Evolutionary conservation across 306 rosid genomes (phyloP), one percentile per base, ranked within the genome.

Genomic region (Dryas octopetala): DNA sequence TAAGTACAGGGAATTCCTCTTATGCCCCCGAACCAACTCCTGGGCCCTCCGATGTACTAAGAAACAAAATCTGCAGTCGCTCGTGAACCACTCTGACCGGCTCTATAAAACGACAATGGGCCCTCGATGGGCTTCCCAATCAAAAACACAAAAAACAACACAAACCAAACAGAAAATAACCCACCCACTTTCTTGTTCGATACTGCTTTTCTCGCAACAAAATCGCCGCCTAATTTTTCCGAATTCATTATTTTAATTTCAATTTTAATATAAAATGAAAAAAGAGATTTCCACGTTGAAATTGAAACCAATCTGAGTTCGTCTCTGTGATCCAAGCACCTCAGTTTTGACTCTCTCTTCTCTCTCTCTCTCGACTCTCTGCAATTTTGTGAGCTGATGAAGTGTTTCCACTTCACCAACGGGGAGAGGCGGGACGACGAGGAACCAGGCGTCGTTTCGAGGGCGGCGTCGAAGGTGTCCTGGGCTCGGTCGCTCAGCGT

Each of bases 401-500:
- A 92, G 87, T 95, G 99, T 63, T 95, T 95, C 87, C 93, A 92
- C 71, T 95, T 95, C 84, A 78, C 85, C 8, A 88, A 84, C 81
- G 89, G 86, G 3, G 91, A 85, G 64, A 41, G 70, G 14, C 79
- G 84, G 74, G 83, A 85, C 3, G 89, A 87, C 43, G 90, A 85
- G 9, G 84, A 82, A 4, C 85, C 84, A 26, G 77, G 82, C 7
- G 68, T 80, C 26, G 88, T 81, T 5, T 76, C 91, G 3, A 76
- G 95, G 66, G 79, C 80, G 2, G 72, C 81, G 3, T 94, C 98
- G 3, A 84, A 87, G 60, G 88, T 92, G 5, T 95, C 97, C 8
- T 95, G 99, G 99, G 93, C 92, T 6, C 96, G 99, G 9, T 92
- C 99, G 0, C 84, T 95, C n/a, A 95, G 99, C 72, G 83, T 91